Base-by-base conservation (phyloP, 2,329 filamentous ascomycete genomes). In the Chaetomiaceae sp. region DNA sequence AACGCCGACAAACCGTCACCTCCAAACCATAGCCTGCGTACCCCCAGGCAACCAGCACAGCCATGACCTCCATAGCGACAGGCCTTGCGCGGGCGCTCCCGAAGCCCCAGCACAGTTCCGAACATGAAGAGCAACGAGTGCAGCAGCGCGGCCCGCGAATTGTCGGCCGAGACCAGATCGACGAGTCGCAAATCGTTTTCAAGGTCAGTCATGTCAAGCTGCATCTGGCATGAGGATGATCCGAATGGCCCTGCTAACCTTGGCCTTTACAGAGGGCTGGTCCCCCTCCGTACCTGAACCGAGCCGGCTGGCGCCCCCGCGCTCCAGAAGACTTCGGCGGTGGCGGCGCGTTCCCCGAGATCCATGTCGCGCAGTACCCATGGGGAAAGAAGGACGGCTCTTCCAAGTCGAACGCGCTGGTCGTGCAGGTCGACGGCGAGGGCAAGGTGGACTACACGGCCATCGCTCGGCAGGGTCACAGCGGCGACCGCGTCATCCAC, bases 381-480 rank as follows among this genome's bases (percentile, higher is more conserved):
- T 78, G 95, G 41, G 88, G 95, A 49, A 96, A 97, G 88, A 81
- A 84, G 59, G 94, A 95, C 67, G 60, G 67, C 2, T 71, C 79
- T 8, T 76, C 73, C 26, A 79, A 76, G 38, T 93, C 83, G 56
- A 97, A 95, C 68, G 90, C 93, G 45, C 76, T 98, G 38, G 84
- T 89, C n/a, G 76, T 97, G 26, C 87, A 95, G 64, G 89, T 97
- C 29, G 89, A 97, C 62, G 81, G 76, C 0, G 85, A 95, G 55
- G 93, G 93, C 36, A 95, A 94, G 63, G 86, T 96, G 53, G 94
- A 95, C 67, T 98, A 96, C 70, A 89, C 95, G 65, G 89, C 90
- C 44, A 95, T 98, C 61, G 91, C 91, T 42, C 78, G 84, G 59
- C 86, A 91, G 61, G 93, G 93, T 12, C 93, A 98, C 65, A 76